A percentile compares a stretch with the other conserved stretches of the same genome.
These are phyloP conservation scores for Floccularia luteovirens DNA, from an alignment of 768 basidiomycete genomes.

Conservation along the genomic window DNA sequence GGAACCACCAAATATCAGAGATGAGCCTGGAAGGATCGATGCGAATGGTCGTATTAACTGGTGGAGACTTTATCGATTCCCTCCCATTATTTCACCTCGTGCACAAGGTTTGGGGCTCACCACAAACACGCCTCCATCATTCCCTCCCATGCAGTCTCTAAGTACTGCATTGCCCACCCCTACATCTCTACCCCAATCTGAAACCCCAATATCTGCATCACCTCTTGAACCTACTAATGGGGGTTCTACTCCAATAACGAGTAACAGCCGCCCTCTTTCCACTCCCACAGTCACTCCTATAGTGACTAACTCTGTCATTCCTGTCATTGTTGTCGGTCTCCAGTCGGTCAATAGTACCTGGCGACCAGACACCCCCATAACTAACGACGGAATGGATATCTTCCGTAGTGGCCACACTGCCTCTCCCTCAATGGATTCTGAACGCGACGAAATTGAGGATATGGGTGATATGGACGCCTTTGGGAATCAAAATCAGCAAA, in stretches of 20 bases:
- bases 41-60: constrained; percentile 54
- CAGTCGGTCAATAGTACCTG: constrained; percentile 58
- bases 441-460: constrained; percentile 5
- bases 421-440: constrained; percentile 3
- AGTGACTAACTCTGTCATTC: constrained; percentile 47
- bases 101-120: constrained; percentile 10
- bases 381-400: constrained; percentile 13
- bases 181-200: background rate
- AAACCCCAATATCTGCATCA: background rate
- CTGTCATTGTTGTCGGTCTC: constrained; percentile 78
- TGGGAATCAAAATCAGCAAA: constrained; percentile 2
- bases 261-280: background rate
- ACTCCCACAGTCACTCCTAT: background rate
- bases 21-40: constrained; percentile 18
- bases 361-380: constrained; percentile 13
- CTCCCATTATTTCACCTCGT: constrained; percentile 41
- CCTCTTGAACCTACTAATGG: background rate
- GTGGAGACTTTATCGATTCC: constrained; percentile 83
- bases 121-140: constrained; percentile 6
- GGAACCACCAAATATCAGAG: constrained; percentile 10
- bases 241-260: background rate
- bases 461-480: constrained; percentile 7
- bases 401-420: too few species aligned
- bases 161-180: background rate
- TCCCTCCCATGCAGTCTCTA: background rate